A percentile compares a stretch with the other conserved stretches of the same genome.
Conservation (phyloP, 768 basidiomycete genomes). For the Baorangia bicolor region DNA sequence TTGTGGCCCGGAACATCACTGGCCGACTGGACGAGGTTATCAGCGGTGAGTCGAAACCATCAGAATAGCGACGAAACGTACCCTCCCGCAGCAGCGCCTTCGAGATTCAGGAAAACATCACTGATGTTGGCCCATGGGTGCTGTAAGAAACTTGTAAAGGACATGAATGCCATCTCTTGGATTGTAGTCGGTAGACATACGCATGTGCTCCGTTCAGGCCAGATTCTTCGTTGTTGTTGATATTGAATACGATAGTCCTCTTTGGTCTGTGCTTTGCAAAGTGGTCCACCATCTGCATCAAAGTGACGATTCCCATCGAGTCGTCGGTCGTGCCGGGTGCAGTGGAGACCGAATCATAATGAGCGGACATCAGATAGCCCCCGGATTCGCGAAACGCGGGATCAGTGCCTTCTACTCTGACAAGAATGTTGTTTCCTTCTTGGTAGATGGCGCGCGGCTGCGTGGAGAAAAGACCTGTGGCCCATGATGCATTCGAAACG, state of each 20-base stretch:
- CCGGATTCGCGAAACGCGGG: conserved; percentile 30
- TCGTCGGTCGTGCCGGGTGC: conserved; percentile 76
- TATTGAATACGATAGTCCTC: conserved; percentile 74
- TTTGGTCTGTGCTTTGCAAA: conserved; percentile 48
- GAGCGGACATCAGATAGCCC: conserved; percentile 73
- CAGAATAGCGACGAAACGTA: conserved; percentile 29
- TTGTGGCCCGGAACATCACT: conserved; percentile 71
- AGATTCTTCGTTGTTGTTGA: conserved; percentile 87
- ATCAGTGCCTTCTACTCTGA: conserved; percentile 58
- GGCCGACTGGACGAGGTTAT: conserved; percentile 52
- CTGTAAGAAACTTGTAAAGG: conserved; percentile 52
- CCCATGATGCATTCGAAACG: conserved; percentile 51
- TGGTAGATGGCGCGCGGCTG: conserved; percentile 45
- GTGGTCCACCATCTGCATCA: conserved; percentile 64
- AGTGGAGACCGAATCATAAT: conserved; percentile 79
- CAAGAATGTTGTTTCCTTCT: conserved; percentile 66
- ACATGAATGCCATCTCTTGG: not conserved
- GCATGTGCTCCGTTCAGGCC: conserved; percentile 69
- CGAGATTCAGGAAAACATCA: conserved; percentile 74
- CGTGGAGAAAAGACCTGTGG: conserved; percentile 16
- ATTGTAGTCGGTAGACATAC: conserved; percentile 35
- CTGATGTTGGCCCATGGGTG: conserved; percentile 74
- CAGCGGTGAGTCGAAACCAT: not conserved
- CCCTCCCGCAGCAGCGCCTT: conserved; percentile 81
- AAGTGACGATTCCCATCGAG: conserved; percentile 67